Conservation (phyloP, 2,329 filamentous ascomycete genomes). For the Karstenula rhodostoma region DNA sequence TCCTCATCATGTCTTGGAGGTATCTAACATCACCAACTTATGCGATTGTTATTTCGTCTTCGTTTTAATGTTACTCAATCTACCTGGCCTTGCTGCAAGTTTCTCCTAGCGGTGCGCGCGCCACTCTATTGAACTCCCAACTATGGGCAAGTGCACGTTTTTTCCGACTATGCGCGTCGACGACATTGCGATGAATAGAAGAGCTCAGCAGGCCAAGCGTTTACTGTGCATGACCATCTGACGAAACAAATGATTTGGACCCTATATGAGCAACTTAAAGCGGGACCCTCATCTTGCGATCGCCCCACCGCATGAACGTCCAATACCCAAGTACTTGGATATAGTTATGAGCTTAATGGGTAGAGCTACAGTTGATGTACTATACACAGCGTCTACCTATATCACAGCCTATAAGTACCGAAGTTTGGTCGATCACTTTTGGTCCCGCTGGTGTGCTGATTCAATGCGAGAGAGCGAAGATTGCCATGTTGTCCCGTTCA, state of each 20-base stretch:
- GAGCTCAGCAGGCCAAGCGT: background rate
- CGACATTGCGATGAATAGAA: background rate
- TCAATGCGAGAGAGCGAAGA: too few species aligned
- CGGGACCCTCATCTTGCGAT: background rate
- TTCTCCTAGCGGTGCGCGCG: background rate
- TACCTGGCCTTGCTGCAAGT: background rate
- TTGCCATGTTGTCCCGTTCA: too few species aligned
- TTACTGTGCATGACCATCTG: background rate
- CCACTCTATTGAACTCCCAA: background rate
- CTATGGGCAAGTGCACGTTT: background rate
- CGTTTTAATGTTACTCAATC: background rate
- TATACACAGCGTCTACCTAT: background rate
- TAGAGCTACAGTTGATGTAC: background rate
- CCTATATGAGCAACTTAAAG: background rate
- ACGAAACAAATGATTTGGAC: background rate
- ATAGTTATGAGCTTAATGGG: background rate
- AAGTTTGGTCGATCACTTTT: background rate
- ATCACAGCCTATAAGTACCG: background rate
- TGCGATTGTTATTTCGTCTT: background rate
- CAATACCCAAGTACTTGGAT: background rate
- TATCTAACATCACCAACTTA: background rate
- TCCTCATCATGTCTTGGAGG: background rate
- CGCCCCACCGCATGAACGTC: background rate
- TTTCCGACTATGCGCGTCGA: background rate
- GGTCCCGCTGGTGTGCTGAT: too few species aligned